Base-by-base conservation (phyloP, 225 moss, liverwort and hornwort species). In the Neckera pumila region DNA sequence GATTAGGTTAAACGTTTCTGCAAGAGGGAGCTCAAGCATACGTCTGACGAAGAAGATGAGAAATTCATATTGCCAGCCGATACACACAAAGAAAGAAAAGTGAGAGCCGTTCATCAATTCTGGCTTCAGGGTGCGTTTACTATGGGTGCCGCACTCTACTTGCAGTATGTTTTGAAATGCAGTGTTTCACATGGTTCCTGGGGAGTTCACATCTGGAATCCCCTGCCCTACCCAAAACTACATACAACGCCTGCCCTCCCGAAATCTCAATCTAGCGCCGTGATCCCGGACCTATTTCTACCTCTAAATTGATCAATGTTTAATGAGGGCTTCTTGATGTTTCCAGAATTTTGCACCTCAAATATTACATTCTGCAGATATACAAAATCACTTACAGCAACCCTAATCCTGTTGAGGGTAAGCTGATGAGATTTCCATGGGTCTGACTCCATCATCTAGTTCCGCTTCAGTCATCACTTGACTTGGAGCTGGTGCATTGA, bases 341-440 rank as follows among this genome's bases (percentile, higher is more conserved):
- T 19, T 53, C 56, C 79, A 88, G 88, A 88, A 77, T 33, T 76
- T 84, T 49, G 82, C 66, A 70, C 74, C 85, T 86, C 85, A n/a
- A 82, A 81, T 53, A 66, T 70, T n/a, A 36, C 67, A 58, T 45
- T 58, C 66, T 43, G 66, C 15, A 89, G 90, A 86, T 86, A 34
- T 90, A 84, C 85, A 89, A 79, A 80, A 86, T 30, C 54, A 74
- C 28, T 70, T 16, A 66, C 66, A 57, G 25, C 33, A 77, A 51
- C 49, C 76, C 79, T 92, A 93, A 59, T 91, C 89, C 79, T 84
- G 83, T 54, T 89, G 73, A 14, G 87, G 84, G 89, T 89, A 90
- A 84, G 87, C 90, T 72, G 89, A 85, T 58, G 91, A 78, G 22
- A 36, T 77, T 78, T 88, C 88, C 84, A 88, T 88, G 7, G 84